phyloP scores from a whole-genome alignment of 768 basidiomycete genomes.

The Serendipita sp. region DNA sequence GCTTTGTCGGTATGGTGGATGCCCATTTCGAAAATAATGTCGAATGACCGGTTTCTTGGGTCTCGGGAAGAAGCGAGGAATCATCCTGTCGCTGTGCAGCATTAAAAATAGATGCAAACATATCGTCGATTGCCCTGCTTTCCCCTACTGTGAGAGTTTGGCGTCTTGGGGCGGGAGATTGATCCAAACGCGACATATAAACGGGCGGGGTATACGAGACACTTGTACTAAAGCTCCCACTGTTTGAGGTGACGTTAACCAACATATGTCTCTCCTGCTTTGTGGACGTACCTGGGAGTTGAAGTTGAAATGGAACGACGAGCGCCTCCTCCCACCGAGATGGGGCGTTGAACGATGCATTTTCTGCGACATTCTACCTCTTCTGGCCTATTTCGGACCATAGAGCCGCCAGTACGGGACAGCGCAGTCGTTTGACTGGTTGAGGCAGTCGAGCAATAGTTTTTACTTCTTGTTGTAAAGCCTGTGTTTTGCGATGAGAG shows the following conservation, averaged over 20 bases:
- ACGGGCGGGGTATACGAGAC: not conserved
- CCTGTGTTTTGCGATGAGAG: too few species aligned
- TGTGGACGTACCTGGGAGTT: not conserved
- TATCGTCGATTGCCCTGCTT: conserved; percentile 47
- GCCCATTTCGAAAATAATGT: conserved; percentile 12
- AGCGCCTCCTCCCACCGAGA: too few species aligned
- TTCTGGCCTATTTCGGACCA: too few species aligned
- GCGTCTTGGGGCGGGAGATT: conserved; percentile 18
- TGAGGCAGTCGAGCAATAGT: too few species aligned
- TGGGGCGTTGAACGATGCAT: too few species aligned
- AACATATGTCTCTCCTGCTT: too few species aligned
- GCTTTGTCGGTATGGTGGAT: not conserved
- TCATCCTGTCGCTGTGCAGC: conserved; percentile 22
- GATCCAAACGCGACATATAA: not conserved
- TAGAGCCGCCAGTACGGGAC: too few species aligned
- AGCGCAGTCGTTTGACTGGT: too few species aligned
- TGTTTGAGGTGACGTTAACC: too few species aligned
- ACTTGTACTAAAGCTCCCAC: too few species aligned
- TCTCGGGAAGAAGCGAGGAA: conserved; percentile 12
- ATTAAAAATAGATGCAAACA: conserved; percentile 58
- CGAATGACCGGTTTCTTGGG: conserved; percentile 10
- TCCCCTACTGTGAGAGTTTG: conserved; percentile 57
- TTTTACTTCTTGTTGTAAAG: too few species aligned
- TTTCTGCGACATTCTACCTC: too few species aligned
- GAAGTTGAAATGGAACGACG: not conserved